These are phyloP conservation scores for Sporothrix phasma DNA, from an alignment of 2,329 filamentous ascomycete species.

Conservation along the genomic window DNA sequence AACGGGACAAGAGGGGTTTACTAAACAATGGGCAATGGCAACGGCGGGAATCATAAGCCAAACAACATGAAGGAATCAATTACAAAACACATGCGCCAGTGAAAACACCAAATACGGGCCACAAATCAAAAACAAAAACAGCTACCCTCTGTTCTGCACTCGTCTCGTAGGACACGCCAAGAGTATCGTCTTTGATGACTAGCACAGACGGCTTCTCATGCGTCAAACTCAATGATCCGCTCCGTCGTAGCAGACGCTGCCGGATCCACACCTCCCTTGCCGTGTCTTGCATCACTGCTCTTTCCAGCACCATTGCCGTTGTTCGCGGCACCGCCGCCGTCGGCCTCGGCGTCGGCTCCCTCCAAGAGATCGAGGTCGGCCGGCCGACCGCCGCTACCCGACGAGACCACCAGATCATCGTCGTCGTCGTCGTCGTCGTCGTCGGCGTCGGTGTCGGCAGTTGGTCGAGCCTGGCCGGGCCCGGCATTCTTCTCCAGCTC, in stretches of 20 bases:
- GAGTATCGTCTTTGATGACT: neutral
- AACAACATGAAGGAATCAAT: neutral
- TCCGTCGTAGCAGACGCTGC: slow-evolving; percentile 4
- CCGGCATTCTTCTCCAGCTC: slow-evolving; percentile 78
- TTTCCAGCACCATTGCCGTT: neutral
- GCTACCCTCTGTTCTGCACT: neutral
- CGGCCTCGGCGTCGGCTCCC: slow-evolving; percentile 62
- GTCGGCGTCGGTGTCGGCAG: slow-evolving; percentile 56
- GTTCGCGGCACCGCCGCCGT: slow-evolving; percentile 26
- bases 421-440: slow-evolving; percentile 33
- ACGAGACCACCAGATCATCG: slow-evolving; percentile 22
- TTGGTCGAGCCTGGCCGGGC: slow-evolving; percentile 51
- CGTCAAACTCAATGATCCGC: slow-evolving; percentile 38
- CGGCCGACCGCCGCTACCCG: slow-evolving; percentile 48
- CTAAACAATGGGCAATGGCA: neutral
- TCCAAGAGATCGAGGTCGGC: slow-evolving; percentile 62
- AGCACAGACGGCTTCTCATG: slow-evolving; percentile 21
- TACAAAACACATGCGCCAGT: neutral
- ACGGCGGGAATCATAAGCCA: neutral
- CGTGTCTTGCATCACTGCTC: slow-evolving; percentile 12
- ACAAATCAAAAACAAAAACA: neutral
- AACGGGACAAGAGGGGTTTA: neutral
- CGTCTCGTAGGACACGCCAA: neutral
- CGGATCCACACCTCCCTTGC: neutral
- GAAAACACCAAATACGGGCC: neutral